phyloP scores from a whole-genome alignment of 73 alveolate genomes.

The Paramecium sonneborni region DNA sequence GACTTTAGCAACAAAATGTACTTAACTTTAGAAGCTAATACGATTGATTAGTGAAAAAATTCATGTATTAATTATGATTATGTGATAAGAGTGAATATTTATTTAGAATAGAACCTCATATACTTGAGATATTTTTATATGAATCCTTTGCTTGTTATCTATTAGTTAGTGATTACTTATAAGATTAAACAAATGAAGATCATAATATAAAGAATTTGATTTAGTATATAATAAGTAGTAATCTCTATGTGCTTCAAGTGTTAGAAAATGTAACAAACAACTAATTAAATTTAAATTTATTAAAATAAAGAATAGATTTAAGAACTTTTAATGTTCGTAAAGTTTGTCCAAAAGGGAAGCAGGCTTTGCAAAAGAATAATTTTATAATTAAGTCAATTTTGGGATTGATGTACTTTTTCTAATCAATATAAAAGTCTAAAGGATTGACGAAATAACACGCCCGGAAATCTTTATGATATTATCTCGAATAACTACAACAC shows the following conservation, averaged over 20 bases:
- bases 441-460: conserved; percentile 59
- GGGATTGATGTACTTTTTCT: conserved; percentile 32
- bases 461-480: conserved; percentile 17
- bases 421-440: conserved; percentile 50
- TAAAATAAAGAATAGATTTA: neutral
- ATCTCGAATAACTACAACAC: neutral
- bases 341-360: neutral
- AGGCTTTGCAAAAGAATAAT: conserved; percentile 12
- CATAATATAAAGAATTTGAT: conserved; percentile 6
- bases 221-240: neutral
- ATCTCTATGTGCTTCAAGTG: neutral
- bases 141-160: neutral
- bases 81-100: conserved; percentile 3
- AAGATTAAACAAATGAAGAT: neutral
- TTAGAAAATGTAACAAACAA: neutral
- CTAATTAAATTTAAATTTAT: neutral
- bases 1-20: neutral
- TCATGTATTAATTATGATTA: neutral
- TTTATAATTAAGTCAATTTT: conserved; percentile 27
- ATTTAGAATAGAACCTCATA: neutral
- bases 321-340: neutral
- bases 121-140: neutral
- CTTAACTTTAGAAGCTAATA: neutral
- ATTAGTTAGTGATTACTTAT: neutral
- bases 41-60: neutral